A percentile compares a stretch with the other conserved stretches of the same genome.
phyloP scores from a whole-genome alignment of 306 rosid genomes.

The Glycine latifolia region DNA sequence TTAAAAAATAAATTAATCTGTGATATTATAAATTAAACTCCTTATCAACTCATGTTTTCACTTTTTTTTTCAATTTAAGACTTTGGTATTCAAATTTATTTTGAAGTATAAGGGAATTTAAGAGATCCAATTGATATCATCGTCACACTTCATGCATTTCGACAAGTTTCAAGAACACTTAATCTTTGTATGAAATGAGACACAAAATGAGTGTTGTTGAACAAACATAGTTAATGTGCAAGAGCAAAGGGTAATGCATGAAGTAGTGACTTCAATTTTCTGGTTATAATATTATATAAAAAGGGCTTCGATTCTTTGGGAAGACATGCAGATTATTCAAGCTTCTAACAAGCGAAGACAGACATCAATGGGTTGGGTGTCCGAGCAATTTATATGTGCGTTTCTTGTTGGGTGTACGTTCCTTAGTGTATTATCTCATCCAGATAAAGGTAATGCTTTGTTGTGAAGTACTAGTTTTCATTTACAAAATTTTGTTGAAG shows the following conservation, averaged over 20 bases:
- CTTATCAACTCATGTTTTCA: too few relatives aligned
- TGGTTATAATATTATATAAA: slow-evolving; percentile 37
- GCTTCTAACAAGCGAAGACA: slow-evolving; percentile 31
- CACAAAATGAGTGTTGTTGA: slow-evolving; percentile 51
- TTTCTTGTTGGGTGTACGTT: slow-evolving; percentile 52
- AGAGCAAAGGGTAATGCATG: slow-evolving; percentile 37
- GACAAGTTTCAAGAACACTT: slow-evolving; percentile 42
- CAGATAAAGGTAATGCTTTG: slow-evolving; percentile 47
- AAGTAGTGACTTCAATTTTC: slow-evolving; percentile 11
- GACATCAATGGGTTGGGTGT: slow-evolving; percentile 45
- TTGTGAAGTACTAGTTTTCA: not conserved
- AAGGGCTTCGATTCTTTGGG: slow-evolving; percentile 26
- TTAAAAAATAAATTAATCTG: too few relatives aligned
- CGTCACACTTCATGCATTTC: slow-evolving; percentile 46
- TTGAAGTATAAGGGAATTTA: slow-evolving; percentile 11
- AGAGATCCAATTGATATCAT: slow-evolving; percentile 25
- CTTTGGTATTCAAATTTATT: not conserved
- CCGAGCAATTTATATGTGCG: slow-evolving; percentile 29
- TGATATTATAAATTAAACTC: too few relatives aligned
- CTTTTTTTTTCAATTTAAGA: too few relatives aligned
- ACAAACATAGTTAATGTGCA: slow-evolving; percentile 45
- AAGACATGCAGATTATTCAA: slow-evolving; percentile 32
- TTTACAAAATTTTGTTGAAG: not conserved
- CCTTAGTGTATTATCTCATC: slow-evolving; percentile 49
- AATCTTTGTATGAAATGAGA: slow-evolving; percentile 56